Evolutionary conservation across 768 basidiomycete species (phyloP), one percentile per base, ranked within the genome.

Genomic region (Suillus tomentosus): DNA sequence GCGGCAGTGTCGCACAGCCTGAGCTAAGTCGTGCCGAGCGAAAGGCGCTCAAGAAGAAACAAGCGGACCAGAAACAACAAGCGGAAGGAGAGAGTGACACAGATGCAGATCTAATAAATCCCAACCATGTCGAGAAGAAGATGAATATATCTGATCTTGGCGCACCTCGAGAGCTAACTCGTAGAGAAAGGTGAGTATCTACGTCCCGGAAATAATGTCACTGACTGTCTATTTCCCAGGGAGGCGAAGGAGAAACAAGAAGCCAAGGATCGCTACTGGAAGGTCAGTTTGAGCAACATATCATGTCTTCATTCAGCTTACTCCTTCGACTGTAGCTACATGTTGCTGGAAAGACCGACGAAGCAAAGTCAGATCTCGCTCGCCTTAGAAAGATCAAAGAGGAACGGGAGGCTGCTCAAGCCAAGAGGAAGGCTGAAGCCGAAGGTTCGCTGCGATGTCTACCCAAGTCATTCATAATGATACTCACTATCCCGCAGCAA

Each of bases 241-340:
- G 96, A 97, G 73, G 89, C 88, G 72, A 95, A 95, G 73, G 94
- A 96, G 77, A 95, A 95, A 80, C 84, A 91, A 70, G 94, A 95
- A 1, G 92, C 94, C 2, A 86, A 92, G 72, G 93, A 94, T 34
- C 81, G 84, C 31, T 96, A 96, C 75, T 89, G 89, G 88, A 94
- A 96, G 85, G 90, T 92, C 34, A 1, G 80, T 66, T 63, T 60
- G 39, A 47, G 34, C 10, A 19, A 17, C 3, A 24, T 61, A 24
- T 57, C 50, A 22, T 27, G 43, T 57, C 62, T 40, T 3, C 51
- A 36, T 58, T 14, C 5, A 7, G 17, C 57, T 58, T 10, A 58
- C 40, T 17, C 24, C 24, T 13, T 42, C 6, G 10, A 47, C 31
- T 47, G 9, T 68, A 91, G 91, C 80, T 91, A 39, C 91, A 94